These are phyloP conservation scores for Aspergillus coremiiformis DNA, from an alignment of 495 filamentous ascomycete species.

Conservation along the genomic window DNA sequence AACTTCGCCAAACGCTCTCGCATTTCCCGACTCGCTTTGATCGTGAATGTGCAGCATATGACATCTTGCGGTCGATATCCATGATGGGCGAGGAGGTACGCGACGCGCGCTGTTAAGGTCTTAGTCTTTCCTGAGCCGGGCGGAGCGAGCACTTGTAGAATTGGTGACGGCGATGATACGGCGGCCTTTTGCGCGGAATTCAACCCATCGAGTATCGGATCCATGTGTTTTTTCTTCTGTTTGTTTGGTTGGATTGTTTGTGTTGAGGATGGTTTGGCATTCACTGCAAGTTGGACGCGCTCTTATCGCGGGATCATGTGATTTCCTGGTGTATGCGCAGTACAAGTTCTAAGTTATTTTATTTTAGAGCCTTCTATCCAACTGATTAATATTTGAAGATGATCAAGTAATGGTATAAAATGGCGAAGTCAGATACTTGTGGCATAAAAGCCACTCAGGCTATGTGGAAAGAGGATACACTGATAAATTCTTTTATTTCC, in stretches of 20 bases:
- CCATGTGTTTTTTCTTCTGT: slow-evolving; percentile 27
- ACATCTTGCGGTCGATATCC: slow-evolving; percentile 82
- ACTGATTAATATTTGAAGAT: no score
- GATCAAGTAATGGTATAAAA: no score
- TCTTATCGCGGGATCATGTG: slow-evolving; percentile 15
- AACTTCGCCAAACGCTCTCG: slow-evolving; percentile 73
- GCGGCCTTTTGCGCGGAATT: slow-evolving; percentile 80
- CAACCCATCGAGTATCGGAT: slow-evolving; percentile 62
- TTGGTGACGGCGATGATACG: slow-evolving; percentile 67
- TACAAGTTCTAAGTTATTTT: no score
- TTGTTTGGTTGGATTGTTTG: neutral
- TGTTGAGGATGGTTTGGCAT: neutral
- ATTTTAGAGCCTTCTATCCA: no score
- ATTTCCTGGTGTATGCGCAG: neutral
- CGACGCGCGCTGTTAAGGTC: slow-evolving; percentile 88
- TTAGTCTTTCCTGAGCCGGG: slow-evolving; percentile 92
- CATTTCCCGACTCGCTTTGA: slow-evolving; percentile 97
- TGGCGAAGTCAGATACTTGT: no score
- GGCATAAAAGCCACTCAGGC: no score
- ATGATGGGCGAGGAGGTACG: slow-evolving; percentile 79
- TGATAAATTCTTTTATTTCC: no score
- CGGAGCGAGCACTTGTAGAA: slow-evolving; percentile 86
- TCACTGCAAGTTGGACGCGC: neutral
- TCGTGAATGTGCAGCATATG: slow-evolving; percentile 95
- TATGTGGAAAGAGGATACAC: no score